Evolutionary conservation across 2,329 filamentous ascomycete species (phyloP), one percentile per base, ranked within the genome.

Genomic region (Aspergillus sp.): DNA sequence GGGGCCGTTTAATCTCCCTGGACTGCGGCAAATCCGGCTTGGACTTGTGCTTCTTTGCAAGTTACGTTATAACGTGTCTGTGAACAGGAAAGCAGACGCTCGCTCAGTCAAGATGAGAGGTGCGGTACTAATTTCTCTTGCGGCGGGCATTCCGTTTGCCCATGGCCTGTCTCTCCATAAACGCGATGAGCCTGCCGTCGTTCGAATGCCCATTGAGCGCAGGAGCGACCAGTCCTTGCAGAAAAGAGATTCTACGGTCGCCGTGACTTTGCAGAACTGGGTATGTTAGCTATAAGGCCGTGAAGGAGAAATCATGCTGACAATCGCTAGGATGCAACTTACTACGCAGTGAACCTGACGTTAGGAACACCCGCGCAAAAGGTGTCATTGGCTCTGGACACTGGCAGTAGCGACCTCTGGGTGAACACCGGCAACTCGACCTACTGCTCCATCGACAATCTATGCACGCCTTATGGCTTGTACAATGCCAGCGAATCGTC

Each of bases 401-500:
- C 84, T 3, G 84, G 84, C 25, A 84, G 82, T 67, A 84, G 82
- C 61, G 84, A 87, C 73, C 75, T 86, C 8, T 86, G 84, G 84
- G 80, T 84, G 10, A 95, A 96, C 70, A 83, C 86, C 2, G 77
- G 82, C 3, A 75, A 74, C 52, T 94, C 90, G 0, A 59, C 69
- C 0, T 75, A 90, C 15, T 96, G 91, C 71, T 69, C 71, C 7
- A 69, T 74, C 4, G 68, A 71, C 0, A 70, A 54, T 25, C 70
- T 81, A 1, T 95, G 91, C 70, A 69, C 75, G 4, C 77, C 76
- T 23, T 84, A 86, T 1, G 91, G 90, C 13, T 86, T 86, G 1
- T 96, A 92, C 75, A 74, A 78, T 47, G 83, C 90, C 42, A 89
- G 90, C 71, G 76, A 80, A 1, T 95, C 91, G 0, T 90, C 88